phyloP scores from a whole-genome alignment of 192 early-diverging fungal species.

The Backusella mclennaniae region DNA sequence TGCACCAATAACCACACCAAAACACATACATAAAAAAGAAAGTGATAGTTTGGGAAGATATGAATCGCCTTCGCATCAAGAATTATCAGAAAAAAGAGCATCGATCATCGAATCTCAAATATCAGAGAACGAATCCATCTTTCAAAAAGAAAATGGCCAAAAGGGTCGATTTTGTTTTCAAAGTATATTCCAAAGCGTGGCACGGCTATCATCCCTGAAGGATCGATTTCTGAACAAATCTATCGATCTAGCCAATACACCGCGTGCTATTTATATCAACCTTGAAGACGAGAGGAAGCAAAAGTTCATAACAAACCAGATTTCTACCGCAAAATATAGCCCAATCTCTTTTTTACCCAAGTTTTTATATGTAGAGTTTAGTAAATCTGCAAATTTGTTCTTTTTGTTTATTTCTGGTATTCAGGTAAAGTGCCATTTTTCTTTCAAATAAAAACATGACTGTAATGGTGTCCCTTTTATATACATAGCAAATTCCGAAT shows the following conservation, averaged over 20 bases:
- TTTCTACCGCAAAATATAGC: conserved; percentile 97
- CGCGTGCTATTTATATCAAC: conserved; percentile 85
- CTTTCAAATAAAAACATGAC: neutral
- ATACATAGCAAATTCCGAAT: conserved; percentile 83
- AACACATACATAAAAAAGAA: neutral
- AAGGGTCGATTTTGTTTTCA: no score
- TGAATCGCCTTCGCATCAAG: neutral
- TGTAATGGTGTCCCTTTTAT: no score
- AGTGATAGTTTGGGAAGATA: neutral
- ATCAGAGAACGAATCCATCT: neutral
- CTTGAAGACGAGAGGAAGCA: conserved; percentile 56
- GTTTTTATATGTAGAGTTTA: conserved; percentile 96
- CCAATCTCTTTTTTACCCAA: conserved; percentile 85
- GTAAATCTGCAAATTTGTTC: conserved; percentile 90
- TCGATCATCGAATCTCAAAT: neutral
- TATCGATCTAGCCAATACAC: neutral
- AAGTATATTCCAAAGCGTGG: no score
- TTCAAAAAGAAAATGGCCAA: no score
- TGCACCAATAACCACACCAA: neutral
- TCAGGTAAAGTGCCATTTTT: conserved; percentile 54
- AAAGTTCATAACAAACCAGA: conserved; percentile 82
- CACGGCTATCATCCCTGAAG: neutral
- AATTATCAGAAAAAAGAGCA: neutral
- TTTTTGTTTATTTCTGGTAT: conserved; percentile 57
- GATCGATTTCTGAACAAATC: neutral